Conservation (phyloP, 1,284 basidiomycete species). For the Fomitopsis betulina region DNA sequence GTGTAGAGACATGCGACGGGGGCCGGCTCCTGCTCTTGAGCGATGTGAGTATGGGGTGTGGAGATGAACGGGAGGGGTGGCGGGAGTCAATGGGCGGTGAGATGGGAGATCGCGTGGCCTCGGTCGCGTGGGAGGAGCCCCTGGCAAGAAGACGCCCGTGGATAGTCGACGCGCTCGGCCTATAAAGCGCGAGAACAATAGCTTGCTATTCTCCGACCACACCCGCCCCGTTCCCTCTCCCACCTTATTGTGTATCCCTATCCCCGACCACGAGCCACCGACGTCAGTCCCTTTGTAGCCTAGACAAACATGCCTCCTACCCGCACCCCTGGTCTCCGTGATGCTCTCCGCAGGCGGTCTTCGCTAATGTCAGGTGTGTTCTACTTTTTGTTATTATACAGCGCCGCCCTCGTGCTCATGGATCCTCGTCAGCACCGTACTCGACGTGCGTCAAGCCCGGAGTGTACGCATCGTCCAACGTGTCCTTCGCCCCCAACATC, state of each 20-base stretch:
- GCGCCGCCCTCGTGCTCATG: background rate
- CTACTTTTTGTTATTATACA: background rate
- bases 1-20: background rate
- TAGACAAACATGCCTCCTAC: background rate
- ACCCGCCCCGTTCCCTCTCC: background rate
- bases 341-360: background rate
- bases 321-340: background rate
- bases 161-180: background rate
- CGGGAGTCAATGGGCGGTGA: background rate
- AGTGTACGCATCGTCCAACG: constrained; percentile 48
- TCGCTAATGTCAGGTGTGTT: background rate
- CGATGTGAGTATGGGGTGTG: background rate
- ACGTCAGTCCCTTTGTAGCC: background rate
- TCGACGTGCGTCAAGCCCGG: constrained; percentile 41
- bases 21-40: background rate
- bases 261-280: background rate
- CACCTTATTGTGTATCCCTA: background rate
- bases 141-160: background rate
- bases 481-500: constrained; percentile 70
- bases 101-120: background rate
- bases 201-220: background rate
- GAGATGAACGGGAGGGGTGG: background rate
- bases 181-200: constrained; percentile 3
- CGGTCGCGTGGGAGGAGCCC: background rate
- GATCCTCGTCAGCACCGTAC: constrained; percentile 25